These are phyloP conservation scores for Dothideomycetes sp. DNA, from an alignment of 2,329 filamentous ascomycete genomes.

Conservation along the genomic window DNA sequence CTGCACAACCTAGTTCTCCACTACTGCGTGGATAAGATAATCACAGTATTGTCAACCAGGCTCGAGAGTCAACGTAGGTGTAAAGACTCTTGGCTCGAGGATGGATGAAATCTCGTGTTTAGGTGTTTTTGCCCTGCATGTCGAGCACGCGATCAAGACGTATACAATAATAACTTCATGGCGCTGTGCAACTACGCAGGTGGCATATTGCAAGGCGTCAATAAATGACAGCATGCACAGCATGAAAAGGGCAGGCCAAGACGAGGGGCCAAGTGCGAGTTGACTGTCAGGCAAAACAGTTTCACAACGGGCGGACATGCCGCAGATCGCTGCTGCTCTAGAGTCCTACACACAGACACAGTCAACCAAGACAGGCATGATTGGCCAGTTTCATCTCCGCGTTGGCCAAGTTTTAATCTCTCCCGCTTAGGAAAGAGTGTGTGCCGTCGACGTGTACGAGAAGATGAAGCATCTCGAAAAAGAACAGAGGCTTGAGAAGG, in stretches of 20 bases:
- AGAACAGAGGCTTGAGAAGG: not conserved
- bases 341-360: not conserved
- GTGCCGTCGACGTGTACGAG: too few relatives aligned
- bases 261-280: not conserved
- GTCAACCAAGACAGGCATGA: not conserved
- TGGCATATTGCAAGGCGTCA: too few relatives aligned
- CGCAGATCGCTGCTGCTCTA: not conserved
- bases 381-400: not conserved
- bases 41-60: too few relatives aligned
- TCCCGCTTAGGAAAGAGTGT: too few relatives aligned
- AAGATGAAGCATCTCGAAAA: too few relatives aligned
- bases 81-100: too few relatives aligned
- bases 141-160: not conserved
- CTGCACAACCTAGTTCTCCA: conserved; percentile 4
- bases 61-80: too few relatives aligned
- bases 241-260: not conserved
- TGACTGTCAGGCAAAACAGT: not conserved
- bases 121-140: not conserved
- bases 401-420: not conserved
- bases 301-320: not conserved
- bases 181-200: not conserved
- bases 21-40: not conserved
- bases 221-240: not conserved
- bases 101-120: not conserved
- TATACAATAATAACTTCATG: not conserved